Evolutionary conservation across 2,329 filamentous ascomycete species (phyloP).

Genomic region (Penicillium aurantiogriseum): DNA sequence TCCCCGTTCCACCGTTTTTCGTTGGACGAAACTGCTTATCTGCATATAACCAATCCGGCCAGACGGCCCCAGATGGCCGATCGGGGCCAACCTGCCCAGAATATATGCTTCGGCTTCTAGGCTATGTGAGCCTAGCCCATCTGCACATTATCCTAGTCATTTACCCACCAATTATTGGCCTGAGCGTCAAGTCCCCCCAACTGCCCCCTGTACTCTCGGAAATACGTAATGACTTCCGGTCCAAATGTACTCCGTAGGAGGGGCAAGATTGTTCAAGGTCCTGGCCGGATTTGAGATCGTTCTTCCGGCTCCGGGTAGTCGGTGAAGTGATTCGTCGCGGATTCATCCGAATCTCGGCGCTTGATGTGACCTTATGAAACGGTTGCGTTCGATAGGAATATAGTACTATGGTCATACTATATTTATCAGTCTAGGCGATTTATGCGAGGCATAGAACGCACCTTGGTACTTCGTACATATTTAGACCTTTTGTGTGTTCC

Average conservation of each 20-base stretch:
- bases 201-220: not conserved
- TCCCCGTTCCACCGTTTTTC: not conserved
- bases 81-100: not conserved
- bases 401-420: not conserved
- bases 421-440: not conserved
- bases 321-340: constrained; percentile 16
- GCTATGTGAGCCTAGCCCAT: not conserved
- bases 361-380: constrained; percentile 4
- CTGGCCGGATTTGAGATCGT: constrained; percentile 18
- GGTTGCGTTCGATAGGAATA: not conserved
- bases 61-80: not conserved
- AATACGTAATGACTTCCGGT: constrained; percentile 8
- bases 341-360: constrained; percentile 22
- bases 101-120: not conserved
- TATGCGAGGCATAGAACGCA: not conserved
- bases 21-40: constrained; percentile 2
- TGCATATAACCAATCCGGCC: not conserved
- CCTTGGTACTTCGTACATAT: not conserved
- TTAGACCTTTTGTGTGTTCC: not conserved
- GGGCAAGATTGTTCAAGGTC: constrained; percentile 1
- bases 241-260: not conserved
- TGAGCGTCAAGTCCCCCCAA: not conserved
- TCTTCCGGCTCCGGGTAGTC: constrained; percentile 10
- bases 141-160: not conserved
- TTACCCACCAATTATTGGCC: constrained; percentile 5